Evolutionary conservation across 2,329 filamentous ascomycete species (phyloP).

Genomic region (Cadophora sp.): DNA sequence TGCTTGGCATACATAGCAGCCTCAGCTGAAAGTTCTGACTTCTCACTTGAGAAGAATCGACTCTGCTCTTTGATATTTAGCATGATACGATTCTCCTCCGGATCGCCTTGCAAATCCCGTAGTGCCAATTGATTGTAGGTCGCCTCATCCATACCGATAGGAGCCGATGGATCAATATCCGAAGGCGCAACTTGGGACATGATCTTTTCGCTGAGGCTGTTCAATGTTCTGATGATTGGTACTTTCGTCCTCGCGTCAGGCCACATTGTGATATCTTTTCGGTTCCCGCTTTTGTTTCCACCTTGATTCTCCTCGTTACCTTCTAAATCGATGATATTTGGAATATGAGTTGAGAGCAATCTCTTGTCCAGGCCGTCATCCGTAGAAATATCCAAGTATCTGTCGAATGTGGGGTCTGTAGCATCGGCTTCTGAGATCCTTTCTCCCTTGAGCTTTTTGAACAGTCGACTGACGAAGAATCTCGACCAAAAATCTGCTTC

Average conservation of each 20-base stretch:
- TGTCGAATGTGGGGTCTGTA: slow-evolving; percentile 81
- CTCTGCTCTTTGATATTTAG: slow-evolving; percentile 90
- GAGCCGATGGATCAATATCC: slow-evolving; percentile 71
- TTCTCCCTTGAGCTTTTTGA: slow-evolving; percentile 91
- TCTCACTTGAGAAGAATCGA: slow-evolving; percentile 74
- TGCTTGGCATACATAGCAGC: slow-evolving; percentile 68
- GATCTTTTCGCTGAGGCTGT: slow-evolving; percentile 91
- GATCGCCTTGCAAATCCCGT: slow-evolving; percentile 78
- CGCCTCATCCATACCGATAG: slow-evolving; percentile 73
- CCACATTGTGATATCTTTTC: slow-evolving; percentile 89
- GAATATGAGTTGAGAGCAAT: slow-evolving; percentile 70
- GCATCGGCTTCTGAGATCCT: slow-evolving; percentile 80
- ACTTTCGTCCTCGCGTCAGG: slow-evolving; percentile 76
- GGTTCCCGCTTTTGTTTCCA: slow-evolving; percentile 80
- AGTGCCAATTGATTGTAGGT: slow-evolving; percentile 78
- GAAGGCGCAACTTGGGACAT: slow-evolving; percentile 85
- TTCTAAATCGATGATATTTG: slow-evolving; percentile 89
- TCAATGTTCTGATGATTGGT: slow-evolving; percentile 87
- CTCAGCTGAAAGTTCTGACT: slow-evolving; percentile 48
- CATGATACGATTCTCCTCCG: slow-evolving; percentile 77
- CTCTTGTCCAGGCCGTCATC: slow-evolving; percentile 58
- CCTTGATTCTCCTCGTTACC: slow-evolving; percentile 96
- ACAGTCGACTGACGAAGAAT: slow-evolving; percentile 90
- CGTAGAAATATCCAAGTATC: slow-evolving; percentile 80
- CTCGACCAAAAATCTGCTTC: slow-evolving; percentile 90